Percentiles rank a stretch among this genome's conserved stretches.
Conservation (phyloP, 2,329 filamentous ascomycete species). For the Didymella pinodella region DNA sequence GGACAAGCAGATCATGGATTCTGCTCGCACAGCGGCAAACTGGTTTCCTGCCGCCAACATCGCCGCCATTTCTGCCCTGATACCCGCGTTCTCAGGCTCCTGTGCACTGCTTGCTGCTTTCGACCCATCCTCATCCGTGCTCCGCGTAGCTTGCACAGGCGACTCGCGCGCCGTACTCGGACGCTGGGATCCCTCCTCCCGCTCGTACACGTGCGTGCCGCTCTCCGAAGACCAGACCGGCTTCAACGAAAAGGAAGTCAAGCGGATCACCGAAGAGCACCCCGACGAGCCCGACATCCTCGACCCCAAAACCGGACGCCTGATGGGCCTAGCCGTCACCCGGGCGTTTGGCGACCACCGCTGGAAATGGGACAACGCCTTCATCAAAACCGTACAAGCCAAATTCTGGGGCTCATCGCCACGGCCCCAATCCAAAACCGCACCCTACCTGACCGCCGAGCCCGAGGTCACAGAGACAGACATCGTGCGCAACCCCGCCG, state of each 20-base stretch:
- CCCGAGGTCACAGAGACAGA: constrained; percentile 68
- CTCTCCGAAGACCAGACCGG: constrained; percentile 73
- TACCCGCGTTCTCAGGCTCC: constrained; percentile 61
- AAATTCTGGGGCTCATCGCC: constrained; percentile 61
- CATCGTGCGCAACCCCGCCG: constrained; percentile 50
- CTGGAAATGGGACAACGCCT: constrained; percentile 70
- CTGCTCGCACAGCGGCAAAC: constrained; percentile 49
- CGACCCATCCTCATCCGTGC: constrained; percentile 60
- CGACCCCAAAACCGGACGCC: constrained; percentile 61
- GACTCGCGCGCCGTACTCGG: constrained; percentile 74
- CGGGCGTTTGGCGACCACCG: constrained; percentile 73
- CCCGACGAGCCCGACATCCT: constrained; percentile 68
- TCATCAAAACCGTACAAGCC: constrained; percentile 55
- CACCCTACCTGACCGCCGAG: constrained; percentile 73
- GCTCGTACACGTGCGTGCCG: constrained; percentile 61
- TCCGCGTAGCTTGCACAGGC: constrained; percentile 71
- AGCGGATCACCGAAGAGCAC: constrained; percentile 64
- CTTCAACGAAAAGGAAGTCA: constrained; percentile 66
- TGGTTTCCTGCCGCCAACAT: constrained; percentile 49
- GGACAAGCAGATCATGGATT: constrained; percentile 63
- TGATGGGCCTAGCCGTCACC: constrained; percentile 69
- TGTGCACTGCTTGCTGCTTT: constrained; percentile 71
- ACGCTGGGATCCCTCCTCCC: constrained; percentile 52
- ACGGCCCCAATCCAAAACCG: constrained; percentile 59
- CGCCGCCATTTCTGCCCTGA: constrained; percentile 41